Evolutionary conservation across 306 rosid genomes (phyloP), one percentile per base, ranked within the genome.

Genomic region (Datisca glomerata): DNA sequence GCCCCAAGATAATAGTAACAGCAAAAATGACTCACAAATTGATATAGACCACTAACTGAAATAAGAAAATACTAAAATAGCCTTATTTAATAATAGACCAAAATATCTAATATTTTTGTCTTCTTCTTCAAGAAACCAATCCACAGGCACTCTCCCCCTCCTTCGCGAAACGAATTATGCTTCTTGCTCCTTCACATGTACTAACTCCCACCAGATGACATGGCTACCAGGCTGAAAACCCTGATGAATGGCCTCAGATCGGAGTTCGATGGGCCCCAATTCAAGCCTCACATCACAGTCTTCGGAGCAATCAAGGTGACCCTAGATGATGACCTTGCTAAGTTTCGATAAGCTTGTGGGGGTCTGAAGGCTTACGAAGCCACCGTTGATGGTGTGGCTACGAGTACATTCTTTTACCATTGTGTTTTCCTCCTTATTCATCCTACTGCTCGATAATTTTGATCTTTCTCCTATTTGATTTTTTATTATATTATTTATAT

Each of bases 261-360:
- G 34, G 87, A 82, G 32, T 82, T 73, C 63, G 61, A 48, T 6
- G 96, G 96, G 24, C 93, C 94, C 41, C 60, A 71, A 2, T 87
- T 87, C 57, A 64, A 73, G 13, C 96, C 96, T 22, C 96, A 87
- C 64, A 64, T 87, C 50, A 87, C 96, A 12, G 71, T 82, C 14
- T 93, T 82, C 1, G 94, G 96, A 22, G 82, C 93, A 21, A 67
- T 69, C 56, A 60, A 45, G 4, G 49, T 79, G 46, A 69, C 76
- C 24, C 42, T 60, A 4, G 78, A 69, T 0, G 93, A 87, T 15
- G 96, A 93, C 11, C 28, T 76, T 19, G 21, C 17, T 18, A 82
- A 70, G 49, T 64, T 87, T 74, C 49, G 56, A 17, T 57, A 78
- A 0, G 85, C 94, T 1, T 64, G 67, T 21, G 39, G 62, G 13